These are phyloP conservation scores for Arctium minus DNA, from an alignment of 129 eudicot species.

Conservation along the genomic window DNA sequence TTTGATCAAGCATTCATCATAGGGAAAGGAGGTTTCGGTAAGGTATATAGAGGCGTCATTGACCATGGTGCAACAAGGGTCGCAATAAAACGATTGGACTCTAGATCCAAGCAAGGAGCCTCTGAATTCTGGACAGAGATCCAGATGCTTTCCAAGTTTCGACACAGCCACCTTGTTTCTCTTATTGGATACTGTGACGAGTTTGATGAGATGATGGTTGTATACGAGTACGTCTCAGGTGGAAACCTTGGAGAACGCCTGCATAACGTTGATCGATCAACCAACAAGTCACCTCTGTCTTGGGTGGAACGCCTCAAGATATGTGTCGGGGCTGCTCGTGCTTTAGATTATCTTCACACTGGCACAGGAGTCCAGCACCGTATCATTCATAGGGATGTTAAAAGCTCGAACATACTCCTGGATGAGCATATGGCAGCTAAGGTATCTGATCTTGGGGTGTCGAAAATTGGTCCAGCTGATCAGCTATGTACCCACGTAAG, in stretches of 20 bases:
- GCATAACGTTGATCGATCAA: constrained; percentile 7
- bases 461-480: constrained; percentile 30
- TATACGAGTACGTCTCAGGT: constrained; percentile 34
- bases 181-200: constrained; percentile 45
- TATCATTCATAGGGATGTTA: constrained; percentile 51
- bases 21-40: constrained; percentile 37
- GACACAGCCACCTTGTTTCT: constrained; percentile 33
- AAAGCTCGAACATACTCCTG: constrained; percentile 42
- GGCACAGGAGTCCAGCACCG: constrained; percentile 19
- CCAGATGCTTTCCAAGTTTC: constrained; percentile 35
- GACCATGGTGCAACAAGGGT: constrained; percentile 18
- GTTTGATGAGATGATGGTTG: constrained; percentile 32
- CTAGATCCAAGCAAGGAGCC: constrained; percentile 35
- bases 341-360: constrained; percentile 38
- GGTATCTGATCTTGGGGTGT: constrained; percentile 53
- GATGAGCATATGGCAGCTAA: constrained; percentile 43
- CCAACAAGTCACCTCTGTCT: constrained; percentile 10
- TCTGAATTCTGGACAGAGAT: constrained; percentile 35
- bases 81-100: constrained; percentile 27
- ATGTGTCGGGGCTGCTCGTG: constrained; percentile 40
- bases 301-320: constrained; percentile 41
- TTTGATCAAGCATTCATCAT: constrained; percentile 18
- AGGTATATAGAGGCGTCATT: constrained; percentile 27
- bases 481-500: constrained; percentile 32
- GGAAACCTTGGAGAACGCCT: constrained; percentile 36